Conservation (phyloP, 257 asterid species). For the Leptodermis oblonga region DNA sequence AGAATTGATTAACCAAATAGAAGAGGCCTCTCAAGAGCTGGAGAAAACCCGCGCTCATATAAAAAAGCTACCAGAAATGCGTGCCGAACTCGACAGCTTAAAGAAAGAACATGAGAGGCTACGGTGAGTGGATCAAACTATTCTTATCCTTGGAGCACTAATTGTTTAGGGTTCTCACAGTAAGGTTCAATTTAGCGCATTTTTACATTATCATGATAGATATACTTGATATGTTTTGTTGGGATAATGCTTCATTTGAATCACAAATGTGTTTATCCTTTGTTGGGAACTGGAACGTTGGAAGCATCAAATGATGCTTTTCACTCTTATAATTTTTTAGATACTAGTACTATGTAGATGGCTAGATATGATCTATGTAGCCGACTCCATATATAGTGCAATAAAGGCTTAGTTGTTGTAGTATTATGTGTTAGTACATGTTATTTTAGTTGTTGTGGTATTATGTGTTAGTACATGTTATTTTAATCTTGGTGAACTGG, state of each 20-base stretch:
- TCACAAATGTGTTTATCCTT: neutral
- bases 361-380: too few relatives aligned
- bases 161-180: neutral
- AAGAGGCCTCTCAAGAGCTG: slow-evolving; percentile 53
- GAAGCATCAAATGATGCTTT: neutral
- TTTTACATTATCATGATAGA: neutral
- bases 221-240: neutral
- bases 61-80: slow-evolving; percentile 57
- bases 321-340: neutral
- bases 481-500: neutral
- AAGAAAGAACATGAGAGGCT: slow-evolving; percentile 60
- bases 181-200: neutral
- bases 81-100: slow-evolving; percentile 52
- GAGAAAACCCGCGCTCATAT: slow-evolving; percentile 42
- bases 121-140: slow-evolving; percentile 49
- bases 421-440: too few relatives aligned
- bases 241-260: neutral
- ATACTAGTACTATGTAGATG: too few relatives aligned
- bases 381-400: too few relatives aligned
- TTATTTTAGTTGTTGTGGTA: too few relatives aligned
- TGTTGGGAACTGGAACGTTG: neutral
- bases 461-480: too few relatives aligned
- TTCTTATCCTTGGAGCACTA: slow-evolving; percentile 1
- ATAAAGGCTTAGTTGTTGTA: too few relatives aligned
- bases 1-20: slow-evolving; percentile 47